Base-by-base conservation (phyloP, 2,329 filamentous ascomycete species). In the Chrysosphaeria jannelii region DNA sequence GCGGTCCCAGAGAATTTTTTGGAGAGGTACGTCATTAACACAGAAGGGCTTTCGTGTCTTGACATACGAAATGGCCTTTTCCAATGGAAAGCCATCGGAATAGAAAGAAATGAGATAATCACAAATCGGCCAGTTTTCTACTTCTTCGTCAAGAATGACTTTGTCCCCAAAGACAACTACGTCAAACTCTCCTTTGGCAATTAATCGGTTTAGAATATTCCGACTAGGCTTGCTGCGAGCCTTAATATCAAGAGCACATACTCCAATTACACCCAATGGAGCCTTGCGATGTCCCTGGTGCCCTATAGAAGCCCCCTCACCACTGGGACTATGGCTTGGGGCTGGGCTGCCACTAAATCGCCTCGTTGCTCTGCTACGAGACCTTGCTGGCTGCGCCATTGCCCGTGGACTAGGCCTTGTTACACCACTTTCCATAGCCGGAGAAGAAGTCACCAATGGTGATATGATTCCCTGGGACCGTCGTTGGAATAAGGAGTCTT, bases 91-190 rank as follows among this genome's bases (percentile, higher is more conserved):
- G 1, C 85, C 85, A 41, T 91, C 81, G 0, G 81, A 93, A 45
- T 93, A 97, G 47, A 97, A 97, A 3, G 79, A 90, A 37, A 97
- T 90, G 26, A 97, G 48, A 37, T 89, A 97, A 46, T 97, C 85
- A 43, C 76, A 88, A 25, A 89, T 64, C 10, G 79, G 79, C 79
- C 79, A 91, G 40, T 91, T 89, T 44, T 89, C 78, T 26, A 91
- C 70, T 30, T 72, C 74, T 57, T 97, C 85, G 38, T 97, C 85
- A 17, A 97, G 53, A 34, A 97, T 97, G 20, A 91, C 81, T 46
- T 97, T 97, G 49, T 97, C 85, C 22, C 85, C 88, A 48, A 97
- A 97, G 8, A 97, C 81, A 30, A 89, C 69, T 13, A 93, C 79
- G 36, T 97, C 81, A 37, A 97, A 93, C 35, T 93, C 81, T 23